Conservation (phyloP, 768 basidiomycete genomes). For the Neoboletus brunneissimus region DNA sequence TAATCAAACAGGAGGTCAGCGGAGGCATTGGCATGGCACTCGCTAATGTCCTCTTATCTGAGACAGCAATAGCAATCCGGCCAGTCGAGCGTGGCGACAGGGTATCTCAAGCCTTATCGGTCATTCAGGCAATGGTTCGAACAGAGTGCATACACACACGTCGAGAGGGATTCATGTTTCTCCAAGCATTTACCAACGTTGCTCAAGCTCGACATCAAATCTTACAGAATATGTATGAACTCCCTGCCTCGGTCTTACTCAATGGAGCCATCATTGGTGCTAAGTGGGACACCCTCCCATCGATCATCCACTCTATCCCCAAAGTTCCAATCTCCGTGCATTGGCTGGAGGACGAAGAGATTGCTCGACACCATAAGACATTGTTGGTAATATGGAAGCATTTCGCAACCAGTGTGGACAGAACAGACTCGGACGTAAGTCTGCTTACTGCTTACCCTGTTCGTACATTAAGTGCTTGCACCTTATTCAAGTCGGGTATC, state of each 20-base stretch:
- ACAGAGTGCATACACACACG: constrained; percentile 24
- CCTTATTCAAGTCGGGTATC: constrained; percentile 35
- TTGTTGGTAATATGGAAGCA: constrained; percentile 40
- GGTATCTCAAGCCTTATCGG: constrained; percentile 35
- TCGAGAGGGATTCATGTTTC: constrained; percentile 34
- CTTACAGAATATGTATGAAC: constrained; percentile 12
- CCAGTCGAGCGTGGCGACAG: constrained; percentile 18
- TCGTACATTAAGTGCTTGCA: constrained; percentile 3
- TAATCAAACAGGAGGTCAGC: constrained; percentile 47
- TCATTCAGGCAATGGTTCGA: constrained; percentile 40
- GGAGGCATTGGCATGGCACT: constrained; percentile 45
- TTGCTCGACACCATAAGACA: constrained; percentile 37
- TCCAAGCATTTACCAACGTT: constrained; percentile 36
- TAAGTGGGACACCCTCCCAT: constrained; percentile 25
- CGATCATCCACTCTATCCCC: constrained; percentile 27
- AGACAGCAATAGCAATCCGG: background rate
- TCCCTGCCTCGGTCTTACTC: constrained; percentile 39
- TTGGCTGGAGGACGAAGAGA: constrained; percentile 38
- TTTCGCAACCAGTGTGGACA: constrained; percentile 21
- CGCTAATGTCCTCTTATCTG: constrained; percentile 37
- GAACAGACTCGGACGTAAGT: constrained; percentile 27
- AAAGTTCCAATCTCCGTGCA: constrained; percentile 28
- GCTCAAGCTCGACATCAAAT: constrained; percentile 5
- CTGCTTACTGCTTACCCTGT: background rate
- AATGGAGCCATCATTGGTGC: constrained; percentile 42